These are phyloP conservation scores for Hypoxylon subgilvum DNA, from an alignment of 495 filamentous ascomycete species.

Conservation along the genomic window DNA sequence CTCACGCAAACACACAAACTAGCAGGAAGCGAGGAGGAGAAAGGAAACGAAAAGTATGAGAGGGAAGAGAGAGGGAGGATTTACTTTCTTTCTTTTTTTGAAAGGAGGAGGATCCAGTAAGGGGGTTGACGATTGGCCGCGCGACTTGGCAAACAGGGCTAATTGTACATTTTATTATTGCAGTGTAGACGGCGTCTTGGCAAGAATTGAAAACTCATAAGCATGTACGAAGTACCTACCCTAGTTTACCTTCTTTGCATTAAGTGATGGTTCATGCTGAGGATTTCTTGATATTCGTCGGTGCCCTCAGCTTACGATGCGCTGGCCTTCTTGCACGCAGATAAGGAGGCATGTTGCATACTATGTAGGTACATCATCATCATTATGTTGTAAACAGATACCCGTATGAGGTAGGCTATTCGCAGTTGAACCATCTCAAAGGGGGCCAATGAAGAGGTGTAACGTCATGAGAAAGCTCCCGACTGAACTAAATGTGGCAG, in stretches of 20 bases:
- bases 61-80: constrained; percentile 26
- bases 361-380: too few species aligned
- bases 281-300: background rate
- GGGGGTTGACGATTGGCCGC: constrained; percentile 26
- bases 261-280: background rate
- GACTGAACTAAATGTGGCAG: too few species aligned
- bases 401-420: too few species aligned
- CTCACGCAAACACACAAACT: constrained; percentile 19
- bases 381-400: too few species aligned
- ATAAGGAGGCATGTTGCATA: background rate
- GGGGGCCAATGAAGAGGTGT: too few species aligned
- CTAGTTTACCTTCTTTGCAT: too few species aligned
- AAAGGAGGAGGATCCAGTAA: constrained; percentile 19
- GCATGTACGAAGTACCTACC: too few species aligned
- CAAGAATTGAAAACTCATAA: constrained; percentile 31
- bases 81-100: constrained; percentile 15
- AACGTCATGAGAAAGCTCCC: too few species aligned
- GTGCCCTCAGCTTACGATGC: background rate
- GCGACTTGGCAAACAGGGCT: constrained; percentile 34
- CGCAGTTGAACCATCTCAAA: too few species aligned
- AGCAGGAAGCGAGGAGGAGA: constrained; percentile 22
- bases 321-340: background rate
- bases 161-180: constrained; percentile 26
- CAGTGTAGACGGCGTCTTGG: constrained; percentile 32
- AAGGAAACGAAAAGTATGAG: constrained; percentile 6